Percentiles rank a stretch among this genome's conserved stretches.
These are phyloP conservation scores for Solanum tarapatanum DNA, from an alignment of 257 asterid species.

Conservation along the genomic window DNA sequence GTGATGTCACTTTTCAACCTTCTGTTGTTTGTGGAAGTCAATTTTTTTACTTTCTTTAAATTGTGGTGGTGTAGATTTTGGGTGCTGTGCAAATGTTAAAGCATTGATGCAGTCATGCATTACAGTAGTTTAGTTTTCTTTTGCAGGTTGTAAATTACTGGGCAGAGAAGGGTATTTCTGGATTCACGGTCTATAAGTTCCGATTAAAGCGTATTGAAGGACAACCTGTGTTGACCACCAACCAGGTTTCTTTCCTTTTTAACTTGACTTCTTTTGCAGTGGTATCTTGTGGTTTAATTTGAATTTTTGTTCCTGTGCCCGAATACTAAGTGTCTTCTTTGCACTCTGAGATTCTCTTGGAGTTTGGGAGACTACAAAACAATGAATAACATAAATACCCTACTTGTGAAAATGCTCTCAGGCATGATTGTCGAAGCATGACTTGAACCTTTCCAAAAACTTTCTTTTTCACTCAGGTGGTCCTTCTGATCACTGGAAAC, in stretches of 20 bases:
- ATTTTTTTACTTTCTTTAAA: not conserved
- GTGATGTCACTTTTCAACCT: not conserved
- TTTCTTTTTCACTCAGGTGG: not conserved
- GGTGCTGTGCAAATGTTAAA: not conserved
- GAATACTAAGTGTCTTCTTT: not conserved
- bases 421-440: not conserved
- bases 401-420: not conserved
- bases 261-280: not conserved
- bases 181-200: constrained; percentile 70
- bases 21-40: not conserved
- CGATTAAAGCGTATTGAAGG: constrained; percentile 61
- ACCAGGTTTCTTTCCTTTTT: constrained; percentile 36
- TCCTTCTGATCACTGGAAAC: not conserved
- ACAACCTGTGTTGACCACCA: constrained; percentile 69
- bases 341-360: not conserved
- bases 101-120: not conserved
- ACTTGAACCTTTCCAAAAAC: not conserved
- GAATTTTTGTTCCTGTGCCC: not conserved
- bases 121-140: not conserved
- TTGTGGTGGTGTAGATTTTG: not conserved
- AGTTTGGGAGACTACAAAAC: not conserved
- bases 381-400: not conserved
- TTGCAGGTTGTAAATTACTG: constrained; percentile 62
- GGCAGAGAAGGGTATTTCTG: constrained; percentile 86
- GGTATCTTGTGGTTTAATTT: not conserved